Base-by-base conservation (phyloP, 257 asterid species). In the Knoxia roxburghii region DNA sequence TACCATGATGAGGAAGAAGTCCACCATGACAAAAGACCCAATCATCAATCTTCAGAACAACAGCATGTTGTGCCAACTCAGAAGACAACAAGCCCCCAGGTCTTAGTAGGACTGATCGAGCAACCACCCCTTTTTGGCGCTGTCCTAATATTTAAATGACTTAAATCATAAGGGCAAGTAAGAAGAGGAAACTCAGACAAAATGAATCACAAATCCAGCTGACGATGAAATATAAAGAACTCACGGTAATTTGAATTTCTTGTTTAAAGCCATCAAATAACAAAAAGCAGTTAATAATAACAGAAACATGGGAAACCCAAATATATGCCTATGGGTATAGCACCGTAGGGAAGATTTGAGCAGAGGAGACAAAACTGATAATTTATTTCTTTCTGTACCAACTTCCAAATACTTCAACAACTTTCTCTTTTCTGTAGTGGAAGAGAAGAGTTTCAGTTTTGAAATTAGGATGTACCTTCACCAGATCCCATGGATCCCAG, bases 1-100 rank as follows among this genome's bases (percentile, higher is more conserved):
- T n/a, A 93, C 98, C 97, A 69, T 93, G 98, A 81, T 88, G 98
- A 58, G 98, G 98, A 82, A 86, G 98, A 72, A 90, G 91, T 74
- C 98, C 97, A 27, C 98, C 98, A 59, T 93, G 98, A 67, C 98
- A 93, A 79, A 93, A 93, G 26, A 93, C 78, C 98, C 98, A 93
- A 80, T 93, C 96, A 51, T 93, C 84, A 23, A 93, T 87, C 79
- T 88, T 85, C 71, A 93, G 93, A 74, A 84, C 89, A 78, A 93
- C 96, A 33, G 95, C 76, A 62, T 88, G 89, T 1, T 75, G 82
- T 64, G 96, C 95, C 81, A 93, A 74, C 79, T 87, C 97, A 73
- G 84, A 80, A 57, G 98, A 94, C 84, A 93, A 72, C 26, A 90
- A 93, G 67, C 98, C 98, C 46, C 98, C 98, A 7, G 91, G 92